Percentiles rank a stretch among this genome's conserved stretches.
Evolutionary conservation across 495 filamentous ascomycete genomes (phyloP).

Genomic region (Pseudevernia furfuracea): DNA sequence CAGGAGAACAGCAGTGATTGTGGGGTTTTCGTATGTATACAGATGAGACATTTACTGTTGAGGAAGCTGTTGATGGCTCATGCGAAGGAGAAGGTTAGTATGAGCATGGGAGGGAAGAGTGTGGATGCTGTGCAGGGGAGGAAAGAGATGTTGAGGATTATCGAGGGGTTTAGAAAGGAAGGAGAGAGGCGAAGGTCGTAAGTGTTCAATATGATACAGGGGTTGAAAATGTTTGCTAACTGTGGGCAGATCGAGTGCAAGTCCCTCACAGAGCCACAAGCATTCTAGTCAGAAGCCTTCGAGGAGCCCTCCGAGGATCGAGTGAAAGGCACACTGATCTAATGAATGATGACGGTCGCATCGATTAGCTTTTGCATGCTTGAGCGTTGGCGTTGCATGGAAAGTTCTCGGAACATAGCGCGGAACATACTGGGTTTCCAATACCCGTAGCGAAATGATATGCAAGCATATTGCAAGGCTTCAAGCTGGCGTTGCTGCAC

Average conservation of each 20-base stretch:
- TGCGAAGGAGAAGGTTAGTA: constrained; percentile 74
- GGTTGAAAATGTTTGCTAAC: background rate
- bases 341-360: background rate
- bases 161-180: constrained; percentile 73
- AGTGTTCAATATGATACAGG: constrained; percentile 35
- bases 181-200: constrained; percentile 72
- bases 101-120: constrained; percentile 76
- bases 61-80: constrained; percentile 72
- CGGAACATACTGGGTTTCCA: background rate
- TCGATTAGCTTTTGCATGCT: background rate
- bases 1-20: constrained; percentile 92
- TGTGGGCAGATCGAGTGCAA: constrained; percentile 24
- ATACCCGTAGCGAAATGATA: background rate
- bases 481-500: background rate
- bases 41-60: constrained; percentile 82
- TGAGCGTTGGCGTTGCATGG: background rate
- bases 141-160: constrained; percentile 83
- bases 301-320: constrained; percentile 41
- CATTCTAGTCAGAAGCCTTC: constrained; percentile 24
- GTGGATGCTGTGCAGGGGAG: constrained; percentile 68
- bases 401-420: background rate
- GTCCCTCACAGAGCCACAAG: constrained; percentile 17
- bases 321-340: constrained; percentile 19
- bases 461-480: background rate
- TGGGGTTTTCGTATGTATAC: constrained; percentile 90